phyloP scores from a whole-genome alignment of 306 rosid genomes.

The Pachyrhizus erosus region DNA sequence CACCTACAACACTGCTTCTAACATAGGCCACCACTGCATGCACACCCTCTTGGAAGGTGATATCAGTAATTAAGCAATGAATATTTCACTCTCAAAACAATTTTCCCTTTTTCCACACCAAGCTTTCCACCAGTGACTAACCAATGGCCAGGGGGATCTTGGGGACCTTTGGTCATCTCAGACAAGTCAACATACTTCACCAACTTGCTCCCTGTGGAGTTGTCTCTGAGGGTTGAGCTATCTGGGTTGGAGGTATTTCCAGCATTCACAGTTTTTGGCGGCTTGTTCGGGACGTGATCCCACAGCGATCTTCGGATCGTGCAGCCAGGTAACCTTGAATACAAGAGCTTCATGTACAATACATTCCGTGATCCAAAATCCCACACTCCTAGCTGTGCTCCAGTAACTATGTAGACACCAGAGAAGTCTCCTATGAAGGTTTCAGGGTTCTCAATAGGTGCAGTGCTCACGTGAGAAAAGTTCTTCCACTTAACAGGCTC shows the following conservation, averaged over 20 bases:
- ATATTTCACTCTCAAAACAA: slow-evolving; percentile 78
- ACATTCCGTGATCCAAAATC: slow-evolving; percentile 82
- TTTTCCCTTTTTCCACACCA: slow-evolving; percentile 82
- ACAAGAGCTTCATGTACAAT: slow-evolving; percentile 79
- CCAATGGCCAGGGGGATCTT: slow-evolving; percentile 89
- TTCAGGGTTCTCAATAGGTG: slow-evolving; percentile 81
- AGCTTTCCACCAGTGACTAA: slow-evolving; percentile 90
- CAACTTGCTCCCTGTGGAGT: slow-evolving; percentile 57
- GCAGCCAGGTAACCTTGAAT: slow-evolving; percentile 77
- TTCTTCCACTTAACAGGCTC: slow-evolving; percentile 89
- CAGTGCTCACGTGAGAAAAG: slow-evolving; percentile 86
- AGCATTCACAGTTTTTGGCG: slow-evolving; percentile 39
- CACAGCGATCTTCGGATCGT: slow-evolving; percentile 78
- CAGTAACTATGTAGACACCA: slow-evolving; percentile 72
- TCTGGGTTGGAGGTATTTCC: slow-evolving; percentile 41
- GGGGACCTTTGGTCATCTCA: slow-evolving; percentile 74
- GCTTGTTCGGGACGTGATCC: slow-evolving; percentile 64
- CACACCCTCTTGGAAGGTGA: slow-evolving; percentile 44
- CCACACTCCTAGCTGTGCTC: slow-evolving; percentile 94
- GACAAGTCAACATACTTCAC: slow-evolving; percentile 62
- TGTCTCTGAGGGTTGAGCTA: slow-evolving; percentile 54
- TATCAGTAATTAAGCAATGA: slow-evolving; percentile 77
- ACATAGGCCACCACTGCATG: slow-evolving; percentile 52
- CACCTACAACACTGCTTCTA: slow-evolving; percentile 45
- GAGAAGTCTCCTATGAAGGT: slow-evolving; percentile 67